Evolutionary conservation across 2,329 filamentous ascomycete genomes (phyloP), one percentile per base, ranked within the genome.

Genomic region (Trichoderma lentiforme): DNA sequence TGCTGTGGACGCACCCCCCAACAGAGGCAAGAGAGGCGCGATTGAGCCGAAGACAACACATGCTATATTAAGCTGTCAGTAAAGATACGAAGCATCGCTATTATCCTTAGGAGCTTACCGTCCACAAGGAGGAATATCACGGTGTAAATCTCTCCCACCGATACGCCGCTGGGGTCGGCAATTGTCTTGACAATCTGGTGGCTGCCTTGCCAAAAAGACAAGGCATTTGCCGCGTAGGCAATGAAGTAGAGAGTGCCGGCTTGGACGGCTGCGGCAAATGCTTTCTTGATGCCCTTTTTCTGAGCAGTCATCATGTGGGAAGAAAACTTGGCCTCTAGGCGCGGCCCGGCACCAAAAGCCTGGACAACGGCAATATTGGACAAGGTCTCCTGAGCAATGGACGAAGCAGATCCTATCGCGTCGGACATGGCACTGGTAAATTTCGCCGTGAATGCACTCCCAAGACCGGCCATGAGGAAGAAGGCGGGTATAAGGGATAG

Each of bases 201-300:
- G 73, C 88, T 90, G 62, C 90, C 90, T 77, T 91, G 86, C 89
- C 89, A 92, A 76, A 91, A 92, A 0, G 90, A 89, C 15, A 92
- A 82, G 1, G 88, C 89, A 77, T 92, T 92, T 7, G 89, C 89
- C 2, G 88, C 86, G 74, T 91, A 92, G 4, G 89, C 88, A 74
- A 92, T 87, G 74, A 92, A 92, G 77, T 91, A 92, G 7, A 92
- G 81, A 18, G 87, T 78, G 11, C 90, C 90, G 8, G 88, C 84
- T 76, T 91, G 89, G 0, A 87, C 78, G 4, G 87, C 91, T 30
- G 86, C 83, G 1, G 86, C 83, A 1, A 85, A 79, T 0, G 88
- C 86, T 77, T 91, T 92, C 73, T 88, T 87, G 72, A 89, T 84
- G 2, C 86, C 89, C 28, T 86, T 83, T 11, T 80, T 82, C 62